These are phyloP conservation scores for Aspergillus carbonarius DNA, from an alignment of 2,329 filamentous ascomycete genomes.

Conservation along the genomic window DNA sequence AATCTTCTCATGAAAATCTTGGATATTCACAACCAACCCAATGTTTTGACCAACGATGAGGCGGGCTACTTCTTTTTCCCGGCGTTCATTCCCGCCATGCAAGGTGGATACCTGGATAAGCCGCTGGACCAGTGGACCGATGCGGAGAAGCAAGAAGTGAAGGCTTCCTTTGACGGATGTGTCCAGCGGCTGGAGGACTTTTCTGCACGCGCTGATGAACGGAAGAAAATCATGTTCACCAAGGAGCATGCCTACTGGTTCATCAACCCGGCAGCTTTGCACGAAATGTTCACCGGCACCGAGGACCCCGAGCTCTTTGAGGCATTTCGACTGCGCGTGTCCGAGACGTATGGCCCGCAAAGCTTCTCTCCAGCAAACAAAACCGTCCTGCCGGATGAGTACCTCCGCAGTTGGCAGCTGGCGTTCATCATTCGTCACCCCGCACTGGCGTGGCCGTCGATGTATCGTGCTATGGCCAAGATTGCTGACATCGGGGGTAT, in stretches of 20 bases:
- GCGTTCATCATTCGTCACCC: conserved; percentile 43
- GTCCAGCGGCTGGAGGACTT: conserved; percentile 27
- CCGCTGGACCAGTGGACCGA: conserved; percentile 27
- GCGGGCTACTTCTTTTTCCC: conserved; percentile 23
- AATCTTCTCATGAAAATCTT: conserved; percentile 22
- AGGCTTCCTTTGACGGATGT: conserved; percentile 24
- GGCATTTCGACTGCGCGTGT: conserved; percentile 11
- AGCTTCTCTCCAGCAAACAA: conserved; percentile 22
- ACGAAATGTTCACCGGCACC: not conserved
- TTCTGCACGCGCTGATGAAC: conserved; percentile 18
- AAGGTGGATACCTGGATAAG: conserved; percentile 10
- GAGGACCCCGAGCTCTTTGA: conserved; percentile 6
- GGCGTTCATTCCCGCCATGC: conserved; percentile 7
- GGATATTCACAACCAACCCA: conserved; percentile 18
- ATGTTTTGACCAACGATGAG: conserved; percentile 11
- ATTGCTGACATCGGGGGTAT: conserved; percentile 15
- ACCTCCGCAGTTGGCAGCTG: conserved; percentile 33
- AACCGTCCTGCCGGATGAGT: conserved; percentile 38
- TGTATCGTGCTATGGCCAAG: conserved; percentile 33
- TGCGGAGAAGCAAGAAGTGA: conserved; percentile 21
- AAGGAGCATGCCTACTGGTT: conserved; percentile 38
- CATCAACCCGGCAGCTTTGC: conserved; percentile 16
- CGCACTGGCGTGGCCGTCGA: conserved; percentile 40
- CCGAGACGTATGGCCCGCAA: not conserved
- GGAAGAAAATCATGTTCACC: conserved; percentile 31